Evolutionary conservation across 2,329 filamentous ascomycete genomes (phyloP), one percentile per base, ranked within the genome.

Genomic region (Calonectria hongkongensis): DNA sequence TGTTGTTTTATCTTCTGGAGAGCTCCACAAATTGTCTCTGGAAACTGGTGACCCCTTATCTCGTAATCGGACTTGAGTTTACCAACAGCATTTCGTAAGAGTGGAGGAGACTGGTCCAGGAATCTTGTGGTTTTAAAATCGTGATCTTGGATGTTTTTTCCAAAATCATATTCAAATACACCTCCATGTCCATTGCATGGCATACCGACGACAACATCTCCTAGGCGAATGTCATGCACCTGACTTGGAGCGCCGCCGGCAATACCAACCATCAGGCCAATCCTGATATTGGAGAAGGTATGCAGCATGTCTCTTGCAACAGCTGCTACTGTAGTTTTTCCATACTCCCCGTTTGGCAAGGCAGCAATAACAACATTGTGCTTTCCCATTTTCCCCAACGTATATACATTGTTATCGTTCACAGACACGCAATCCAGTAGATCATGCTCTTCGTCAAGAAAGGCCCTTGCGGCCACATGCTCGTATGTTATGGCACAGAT

Each of bases 401-500:
- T 30, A 30, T 30, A 30, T 30, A 30, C 30, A 30, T 30, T 30
- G 12, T 36, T 36, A 36, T 36, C 33, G 7, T 36, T 12, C 33
- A 12, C 2, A 36, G 33, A 36, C 10, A 36, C 10, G 10, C 12
- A 12, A 8, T 36, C 33, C 2, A 9, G 33, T 9, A 8, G 33
- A 36, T 36, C 33, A 36, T 36, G 33, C 33, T 36, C 10, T 36
- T 36, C 18, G 15, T 43, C 41, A 6, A 16, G 41, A 43, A 43
- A 43, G 18, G 41, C 41, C 18, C 18, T 43, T 4, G 4, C 28
- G 0, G 69, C 18, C 15, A 80, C 77, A 41, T 76, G 80, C 66
- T 88, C 86, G 0, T 74, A 79, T 0, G 5, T n/a, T 1, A 87
- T 70, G 12, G 86, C 85, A 65, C 83, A 87, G 7, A 88, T 86